These are phyloP conservation scores for Plantago elongata DNA, from an alignment of 257 asterid genomes.

Conservation along the genomic window DNA sequence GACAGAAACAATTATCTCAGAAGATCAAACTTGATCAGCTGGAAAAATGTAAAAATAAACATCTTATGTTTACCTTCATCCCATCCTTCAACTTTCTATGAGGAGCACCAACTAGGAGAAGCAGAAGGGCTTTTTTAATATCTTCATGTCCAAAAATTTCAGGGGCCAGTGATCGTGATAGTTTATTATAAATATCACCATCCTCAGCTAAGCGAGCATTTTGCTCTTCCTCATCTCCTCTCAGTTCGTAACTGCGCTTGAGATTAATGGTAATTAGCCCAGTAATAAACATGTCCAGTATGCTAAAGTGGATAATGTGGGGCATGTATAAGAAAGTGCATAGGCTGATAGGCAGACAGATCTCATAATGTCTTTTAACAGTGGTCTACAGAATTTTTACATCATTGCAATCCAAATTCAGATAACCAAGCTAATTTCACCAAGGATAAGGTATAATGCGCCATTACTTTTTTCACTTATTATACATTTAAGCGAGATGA, in stretches of 20 bases:
- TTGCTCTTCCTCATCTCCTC: slow-evolving; percentile 78
- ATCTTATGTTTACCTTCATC: slow-evolving; percentile 64
- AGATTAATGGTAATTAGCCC: slow-evolving; percentile 3
- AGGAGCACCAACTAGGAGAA: slow-evolving; percentile 96
- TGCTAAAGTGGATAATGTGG: neutral
- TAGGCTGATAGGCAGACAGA: neutral
- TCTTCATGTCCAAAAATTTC: slow-evolving; percentile 95
- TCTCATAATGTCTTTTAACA: neutral
- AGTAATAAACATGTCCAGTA: slow-evolving; percentile 3
- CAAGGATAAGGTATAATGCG: too few species aligned
- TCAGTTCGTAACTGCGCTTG: slow-evolving; percentile 34
- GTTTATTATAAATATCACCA: slow-evolving; percentile 81
- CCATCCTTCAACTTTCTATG: slow-evolving; percentile 92
- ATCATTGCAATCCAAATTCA: too few species aligned
- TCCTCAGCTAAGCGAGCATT: slow-evolving; percentile 81
- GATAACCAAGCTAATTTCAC: too few species aligned
- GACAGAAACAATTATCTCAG: neutral
- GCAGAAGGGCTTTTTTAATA: slow-evolving; percentile 91
- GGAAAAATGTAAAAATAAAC: neutral
- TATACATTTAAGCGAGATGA: too few species aligned
- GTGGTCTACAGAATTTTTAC: neutral
- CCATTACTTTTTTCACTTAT: too few species aligned
- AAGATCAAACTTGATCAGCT: neutral
- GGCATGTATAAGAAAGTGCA: neutral
- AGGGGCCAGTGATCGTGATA: slow-evolving; percentile 85